These are phyloP conservation scores for Wickerhamiella cacticola DNA, from an alignment of 805 yeast genomes.

Conservation along the genomic window DNA sequence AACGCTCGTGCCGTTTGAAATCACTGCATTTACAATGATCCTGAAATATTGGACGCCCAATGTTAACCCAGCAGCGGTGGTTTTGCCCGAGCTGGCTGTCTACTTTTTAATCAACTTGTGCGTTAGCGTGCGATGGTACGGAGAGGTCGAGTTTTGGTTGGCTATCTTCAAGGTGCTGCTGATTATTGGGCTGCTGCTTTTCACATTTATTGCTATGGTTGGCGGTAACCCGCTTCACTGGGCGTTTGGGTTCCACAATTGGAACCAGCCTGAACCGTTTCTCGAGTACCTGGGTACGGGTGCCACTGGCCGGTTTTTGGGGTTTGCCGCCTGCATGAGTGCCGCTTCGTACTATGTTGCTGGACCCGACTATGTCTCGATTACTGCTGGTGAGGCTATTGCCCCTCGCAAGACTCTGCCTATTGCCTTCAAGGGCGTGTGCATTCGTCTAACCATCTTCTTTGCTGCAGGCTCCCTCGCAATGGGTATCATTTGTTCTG, in stretches of 20 bases:
- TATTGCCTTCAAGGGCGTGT: constrained; percentile 66
- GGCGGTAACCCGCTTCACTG: constrained; percentile 76
- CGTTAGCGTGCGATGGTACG: constrained; percentile 63
- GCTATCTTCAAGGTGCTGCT: constrained; percentile 61
- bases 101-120: constrained; percentile 49
- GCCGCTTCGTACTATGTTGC: constrained; percentile 70
- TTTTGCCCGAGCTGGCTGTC: constrained; percentile 50
- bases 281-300: constrained; percentile 40
- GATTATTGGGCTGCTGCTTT: constrained; percentile 62
- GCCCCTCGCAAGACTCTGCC: constrained; percentile 64
- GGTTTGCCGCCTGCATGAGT: constrained; percentile 54
- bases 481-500: constrained; percentile 66
- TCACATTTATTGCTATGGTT: constrained; percentile 69
- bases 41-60: constrained; percentile 73
- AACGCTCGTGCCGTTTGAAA: constrained; percentile 70
- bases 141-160: constrained; percentile 73
- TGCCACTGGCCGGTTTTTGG: constrained; percentile 52
- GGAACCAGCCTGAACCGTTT: constrained; percentile 49
- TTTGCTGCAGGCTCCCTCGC: constrained; percentile 65
- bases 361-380: constrained; percentile 76
- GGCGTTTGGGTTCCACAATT: constrained; percentile 46
- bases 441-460: constrained; percentile 52
- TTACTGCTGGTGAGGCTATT: constrained; percentile 73
- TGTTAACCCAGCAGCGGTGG: constrained; percentile 57
- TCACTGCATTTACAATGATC: constrained; percentile 68